phyloP scores from a whole-genome alignment of 2,329 filamentous ascomycete species.

The Fusarium humuli region DNA sequence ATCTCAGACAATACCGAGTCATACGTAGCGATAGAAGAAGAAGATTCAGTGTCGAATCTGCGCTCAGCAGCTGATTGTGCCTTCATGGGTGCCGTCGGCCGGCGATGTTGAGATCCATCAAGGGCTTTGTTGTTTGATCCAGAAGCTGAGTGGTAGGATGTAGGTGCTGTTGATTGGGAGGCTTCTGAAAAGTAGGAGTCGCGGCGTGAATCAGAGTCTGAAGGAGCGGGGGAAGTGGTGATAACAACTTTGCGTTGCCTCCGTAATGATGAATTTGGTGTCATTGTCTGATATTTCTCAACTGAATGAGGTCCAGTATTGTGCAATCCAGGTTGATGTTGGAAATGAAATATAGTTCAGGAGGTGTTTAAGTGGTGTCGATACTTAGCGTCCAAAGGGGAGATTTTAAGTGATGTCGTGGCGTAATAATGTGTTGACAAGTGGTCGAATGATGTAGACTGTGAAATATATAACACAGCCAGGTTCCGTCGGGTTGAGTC shows the following conservation, averaged over 20 bases:
- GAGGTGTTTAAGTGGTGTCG: constrained; percentile 30
- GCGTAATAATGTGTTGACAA: constrained; percentile 9
- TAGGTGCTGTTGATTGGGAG: constrained; percentile 47
- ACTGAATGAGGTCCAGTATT: constrained; percentile 6
- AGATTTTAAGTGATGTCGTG: constrained; percentile 6
- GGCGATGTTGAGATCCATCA: constrained; percentile 22
- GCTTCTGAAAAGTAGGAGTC: constrained; percentile 47
- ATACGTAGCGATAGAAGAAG: constrained; percentile 80
- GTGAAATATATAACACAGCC: constrained; percentile 25
- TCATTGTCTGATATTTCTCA: constrained; percentile 30
- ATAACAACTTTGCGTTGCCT: constrained; percentile 45
- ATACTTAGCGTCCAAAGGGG: constrained; percentile 10
- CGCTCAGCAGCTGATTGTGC: constrained; percentile 22
- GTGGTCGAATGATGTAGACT: constrained; percentile 21
- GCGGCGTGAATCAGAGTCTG: constrained; percentile 44
- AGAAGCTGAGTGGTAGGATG: constrained; percentile 44
- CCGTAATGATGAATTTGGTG: constrained; percentile 36
- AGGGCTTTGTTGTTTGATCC: constrained; percentile 41
- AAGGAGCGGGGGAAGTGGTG: constrained; percentile 42
- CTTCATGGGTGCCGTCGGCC: constrained; percentile 20
- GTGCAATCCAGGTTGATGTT: constrained; percentile 12
- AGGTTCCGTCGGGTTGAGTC: constrained; percentile 16
- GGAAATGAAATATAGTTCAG: constrained; percentile 8
- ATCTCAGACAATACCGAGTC: constrained; percentile 71
- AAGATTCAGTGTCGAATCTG: constrained; percentile 43